These are phyloP conservation scores for Gnaphalium uliginosum DNA, from an alignment of 129 eudicot species.

Conservation along the genomic window DNA sequence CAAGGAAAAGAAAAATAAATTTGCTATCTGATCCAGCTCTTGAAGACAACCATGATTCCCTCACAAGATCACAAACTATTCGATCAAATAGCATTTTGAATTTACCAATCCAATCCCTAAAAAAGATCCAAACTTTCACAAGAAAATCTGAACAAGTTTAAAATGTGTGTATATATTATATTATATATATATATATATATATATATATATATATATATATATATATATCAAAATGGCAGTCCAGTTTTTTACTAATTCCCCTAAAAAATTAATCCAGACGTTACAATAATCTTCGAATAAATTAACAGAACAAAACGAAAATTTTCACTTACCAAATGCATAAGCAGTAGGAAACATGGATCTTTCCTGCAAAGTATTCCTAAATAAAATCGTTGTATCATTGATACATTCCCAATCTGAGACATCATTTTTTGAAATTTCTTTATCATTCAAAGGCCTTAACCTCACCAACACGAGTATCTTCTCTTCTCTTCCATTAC, in stretches of 20 bases:
- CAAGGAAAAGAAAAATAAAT: neutral
- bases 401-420: slow-evolving; percentile 94
- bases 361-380: slow-evolving; percentile 86
- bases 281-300: neutral
- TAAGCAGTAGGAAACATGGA: slow-evolving; percentile 87
- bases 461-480: slow-evolving; percentile 92
- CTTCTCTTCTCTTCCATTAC: slow-evolving; percentile 77
- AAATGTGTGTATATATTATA: no score
- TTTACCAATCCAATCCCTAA: neutral
- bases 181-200: no score
- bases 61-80: slow-evolving; percentile 31
- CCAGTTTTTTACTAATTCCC: neutral
- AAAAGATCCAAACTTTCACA: neutral
- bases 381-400: slow-evolving; percentile 63
- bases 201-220: no score
- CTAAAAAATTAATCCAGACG: neutral
- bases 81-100: neutral
- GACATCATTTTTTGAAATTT: slow-evolving; percentile 70
- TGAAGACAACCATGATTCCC: slow-evolving; percentile 40
- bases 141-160: neutral
- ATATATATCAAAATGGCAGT: neutral
- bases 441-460: slow-evolving; percentile 95
- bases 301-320: neutral
- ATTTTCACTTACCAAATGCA: slow-evolving; percentile 60
- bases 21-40: neutral